phyloP scores from a whole-genome alignment of 2,329 filamentous ascomycete genomes.

The Hypoxylon sp. region DNA sequence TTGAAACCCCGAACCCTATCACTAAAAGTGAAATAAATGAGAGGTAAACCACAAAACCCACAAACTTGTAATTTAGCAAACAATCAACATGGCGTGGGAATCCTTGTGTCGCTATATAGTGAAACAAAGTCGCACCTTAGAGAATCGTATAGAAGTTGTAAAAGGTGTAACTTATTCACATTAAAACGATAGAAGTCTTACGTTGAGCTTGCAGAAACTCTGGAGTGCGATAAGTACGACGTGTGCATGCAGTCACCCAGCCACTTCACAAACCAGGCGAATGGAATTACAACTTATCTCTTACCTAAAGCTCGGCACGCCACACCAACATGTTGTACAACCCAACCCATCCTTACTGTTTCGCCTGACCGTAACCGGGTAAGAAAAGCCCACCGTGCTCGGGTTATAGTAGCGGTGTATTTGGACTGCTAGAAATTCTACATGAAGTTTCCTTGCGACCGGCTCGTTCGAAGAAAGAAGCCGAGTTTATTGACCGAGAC shows the following conservation, averaged over 20 bases:
- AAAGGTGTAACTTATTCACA: background rate
- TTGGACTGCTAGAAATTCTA: background rate
- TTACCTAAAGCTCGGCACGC: background rate
- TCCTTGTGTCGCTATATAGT: background rate
- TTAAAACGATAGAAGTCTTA: background rate
- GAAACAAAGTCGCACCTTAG: background rate
- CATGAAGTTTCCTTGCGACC: background rate
- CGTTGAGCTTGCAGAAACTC: background rate
- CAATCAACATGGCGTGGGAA: background rate
- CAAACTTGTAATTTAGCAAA: background rate
- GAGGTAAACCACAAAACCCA: background rate
- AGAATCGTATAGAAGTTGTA: background rate
- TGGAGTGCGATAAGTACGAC: background rate
- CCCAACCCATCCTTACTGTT: background rate
- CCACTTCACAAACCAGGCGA: background rate
- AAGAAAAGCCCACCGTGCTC: background rate
- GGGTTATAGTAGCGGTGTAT: background rate
- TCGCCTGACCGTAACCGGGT: background rate
- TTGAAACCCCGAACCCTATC: background rate
- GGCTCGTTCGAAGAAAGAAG: background rate
- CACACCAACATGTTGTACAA: slow-evolving; percentile 1
- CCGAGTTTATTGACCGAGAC: slow-evolving; percentile 1
- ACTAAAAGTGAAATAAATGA: background rate
- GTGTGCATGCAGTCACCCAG: slow-evolving; percentile 2
- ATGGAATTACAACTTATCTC: background rate